Percentiles rank a stretch among this genome's conserved stretches.
These are phyloP conservation scores for Candida nitratophila DNA, from an alignment of 805 yeast species.

Conservation along the genomic window DNA sequence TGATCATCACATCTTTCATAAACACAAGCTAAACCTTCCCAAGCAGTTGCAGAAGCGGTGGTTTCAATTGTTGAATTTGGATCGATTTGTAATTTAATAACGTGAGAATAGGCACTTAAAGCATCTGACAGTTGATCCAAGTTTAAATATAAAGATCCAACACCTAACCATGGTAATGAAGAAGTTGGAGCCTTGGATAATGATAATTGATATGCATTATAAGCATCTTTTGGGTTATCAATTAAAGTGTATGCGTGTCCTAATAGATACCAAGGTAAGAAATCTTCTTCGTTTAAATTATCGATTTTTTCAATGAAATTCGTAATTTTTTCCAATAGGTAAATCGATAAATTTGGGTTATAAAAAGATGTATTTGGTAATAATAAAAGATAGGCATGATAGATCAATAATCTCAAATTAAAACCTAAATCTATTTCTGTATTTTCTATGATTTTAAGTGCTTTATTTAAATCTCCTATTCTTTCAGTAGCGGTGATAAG, in stretches of 20 bases:
- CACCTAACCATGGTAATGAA: constrained; percentile 62
- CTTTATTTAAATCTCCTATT: constrained; percentile 42
- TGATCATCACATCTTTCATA: constrained; percentile 60
- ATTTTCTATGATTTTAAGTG: constrained; percentile 42
- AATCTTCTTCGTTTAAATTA: constrained; percentile 35
- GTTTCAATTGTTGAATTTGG: constrained; percentile 29
- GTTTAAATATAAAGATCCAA: constrained; percentile 53
- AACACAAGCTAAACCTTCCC: constrained; percentile 60
- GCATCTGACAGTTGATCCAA: constrained; percentile 60
- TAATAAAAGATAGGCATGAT: constrained; percentile 44
- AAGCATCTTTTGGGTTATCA: constrained; percentile 43
- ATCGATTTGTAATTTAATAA: constrained; percentile 43
- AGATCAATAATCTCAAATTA: constrained; percentile 35
- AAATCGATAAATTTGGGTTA: constrained; percentile 30
- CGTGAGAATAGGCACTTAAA: constrained; percentile 60
- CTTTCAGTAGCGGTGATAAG: constrained; percentile 44
- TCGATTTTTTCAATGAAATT: constrained; percentile 3
- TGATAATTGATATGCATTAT: constrained; percentile 49
- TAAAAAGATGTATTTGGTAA: constrained; percentile 23
- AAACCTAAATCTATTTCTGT: constrained; percentile 39
- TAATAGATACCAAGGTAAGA: constrained; percentile 50
- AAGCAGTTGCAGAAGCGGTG: constrained; percentile 44
- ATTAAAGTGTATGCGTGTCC: constrained; percentile 44
- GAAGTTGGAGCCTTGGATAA: constrained; percentile 43
- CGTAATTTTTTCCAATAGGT: constrained; percentile 27